phyloP scores from a whole-genome alignment of 768 basidiomycete genomes.

The Xerocomellus amylosporus region DNA sequence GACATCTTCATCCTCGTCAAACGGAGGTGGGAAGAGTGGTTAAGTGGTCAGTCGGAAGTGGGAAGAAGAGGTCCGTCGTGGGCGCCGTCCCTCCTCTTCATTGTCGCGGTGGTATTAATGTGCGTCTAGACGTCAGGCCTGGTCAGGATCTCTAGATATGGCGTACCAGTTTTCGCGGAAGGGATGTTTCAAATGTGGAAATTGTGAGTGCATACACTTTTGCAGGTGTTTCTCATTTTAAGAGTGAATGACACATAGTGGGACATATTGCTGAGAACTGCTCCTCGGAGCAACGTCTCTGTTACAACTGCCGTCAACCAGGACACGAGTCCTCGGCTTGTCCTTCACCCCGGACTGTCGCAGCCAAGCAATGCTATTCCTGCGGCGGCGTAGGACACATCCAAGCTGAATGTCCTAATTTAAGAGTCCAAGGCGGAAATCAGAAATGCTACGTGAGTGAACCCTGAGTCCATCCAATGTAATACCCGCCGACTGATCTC shows the following conservation, averaged over 20 bases:
- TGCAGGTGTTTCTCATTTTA: constrained; percentile 10
- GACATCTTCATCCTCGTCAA: constrained; percentile 52
- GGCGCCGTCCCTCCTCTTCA: background rate
- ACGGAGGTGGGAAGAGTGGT: constrained; percentile 67
- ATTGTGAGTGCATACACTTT: constrained; percentile 53
- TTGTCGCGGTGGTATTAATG: constrained; percentile 15
- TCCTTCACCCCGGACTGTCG: constrained; percentile 76
- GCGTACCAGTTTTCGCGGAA: constrained; percentile 83
- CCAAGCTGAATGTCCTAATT: constrained; percentile 81
- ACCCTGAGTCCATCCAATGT: background rate
- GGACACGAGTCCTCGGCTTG: constrained; percentile 91
- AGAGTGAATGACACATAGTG: constrained; percentile 45
- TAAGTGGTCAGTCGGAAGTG: constrained; percentile 66
- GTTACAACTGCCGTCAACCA: constrained; percentile 94
- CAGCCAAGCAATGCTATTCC: constrained; percentile 89
- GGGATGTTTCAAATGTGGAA: constrained; percentile 93
- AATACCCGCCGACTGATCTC: constrained; percentile 5
- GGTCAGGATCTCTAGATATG: constrained; percentile 52
- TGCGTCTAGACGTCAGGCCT: constrained; percentile 38
- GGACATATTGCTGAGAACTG: constrained; percentile 94
- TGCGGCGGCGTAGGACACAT: constrained; percentile 92
- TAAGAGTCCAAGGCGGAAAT: constrained; percentile 63
- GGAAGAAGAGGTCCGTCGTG: constrained; percentile 61
- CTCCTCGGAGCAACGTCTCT: constrained; percentile 82
- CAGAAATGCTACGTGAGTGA: constrained; percentile 82